Evolutionary conservation across 2,329 filamentous ascomycete species (phyloP), one percentile per base, ranked within the genome.

Genomic region (Tolypocladium guangdongense): DNA sequence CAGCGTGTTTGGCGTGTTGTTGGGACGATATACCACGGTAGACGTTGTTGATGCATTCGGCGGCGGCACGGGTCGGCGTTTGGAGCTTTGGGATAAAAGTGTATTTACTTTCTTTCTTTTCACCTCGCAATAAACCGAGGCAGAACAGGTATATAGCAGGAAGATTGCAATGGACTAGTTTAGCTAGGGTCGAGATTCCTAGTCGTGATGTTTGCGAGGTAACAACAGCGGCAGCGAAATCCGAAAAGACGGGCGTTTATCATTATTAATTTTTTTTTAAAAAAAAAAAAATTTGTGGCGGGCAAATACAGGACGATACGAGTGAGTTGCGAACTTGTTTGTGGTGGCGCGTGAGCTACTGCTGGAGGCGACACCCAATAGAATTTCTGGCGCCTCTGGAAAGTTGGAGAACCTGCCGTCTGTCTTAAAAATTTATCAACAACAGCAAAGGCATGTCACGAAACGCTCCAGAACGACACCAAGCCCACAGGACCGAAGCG

Each of bases 381-480:
- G 53, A 52, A 60, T 61, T 59, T 62, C 61, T 60, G 41, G 57
- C 56, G 53, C 46, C 10, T 35, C 55, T 53, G 55, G 41, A 63
- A 60, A 59, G 56, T 59, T 59, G 60, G 60, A 56, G 59, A 60
- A 59, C 38, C n/a, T 30, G n/a, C n/a, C n/a, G n/a, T n/a, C 8
- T 5, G 3, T 38, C 18, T 32, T 16, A 27, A 43, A 37, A 43
- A 37, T 35, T 53, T 51, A 60, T 45, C 32, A 50, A 50, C 37
- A 43, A 27, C 39, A 38, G 16, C 32, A 16, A 45, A 33, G 38
- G n/a, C 38, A 36, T 49, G 20, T 24, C 24, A 45, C 39, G 41
- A 35, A 24, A 33, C 41, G n/a, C 41, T 45, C 41, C 12, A 30
- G 16, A 45, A 27, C 7, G 4, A 18, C 38, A 27, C n/a, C n/a